Evolutionary conservation across 345 rosid species (phyloP).

Genomic region (Boechera retrofracta): DNA sequence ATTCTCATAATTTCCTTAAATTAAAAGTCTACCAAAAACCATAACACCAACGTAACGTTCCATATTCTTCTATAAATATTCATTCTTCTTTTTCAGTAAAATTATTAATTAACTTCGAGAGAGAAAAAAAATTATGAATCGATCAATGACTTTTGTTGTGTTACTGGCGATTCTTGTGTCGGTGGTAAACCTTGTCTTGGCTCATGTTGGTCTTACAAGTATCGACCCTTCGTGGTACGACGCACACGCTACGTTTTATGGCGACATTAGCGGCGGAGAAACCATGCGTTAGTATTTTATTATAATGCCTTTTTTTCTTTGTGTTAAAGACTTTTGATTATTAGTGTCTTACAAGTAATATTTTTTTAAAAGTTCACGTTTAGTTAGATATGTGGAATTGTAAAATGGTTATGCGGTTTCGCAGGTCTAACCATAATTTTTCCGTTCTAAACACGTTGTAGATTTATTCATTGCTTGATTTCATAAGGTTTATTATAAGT

Average conservation of each 20-base stretch:
- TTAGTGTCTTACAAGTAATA: neutral
- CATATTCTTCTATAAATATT: slow-evolving; percentile 32
- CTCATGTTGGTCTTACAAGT: neutral
- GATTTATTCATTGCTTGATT: neutral
- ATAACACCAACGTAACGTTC: neutral
- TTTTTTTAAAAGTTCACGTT: neutral
- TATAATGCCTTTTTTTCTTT: neutral
- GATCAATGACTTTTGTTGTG: slow-evolving; percentile 9
- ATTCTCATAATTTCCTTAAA: slow-evolving; percentile 6
- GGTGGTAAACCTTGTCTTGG: neutral
- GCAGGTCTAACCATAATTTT: too few relatives aligned
- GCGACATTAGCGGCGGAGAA: slow-evolving; percentile 39
- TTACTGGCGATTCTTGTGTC: slow-evolving; percentile 18
- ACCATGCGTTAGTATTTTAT: slow-evolving; percentile 45
- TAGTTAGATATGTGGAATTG: neutral
- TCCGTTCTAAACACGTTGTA: too few relatives aligned
- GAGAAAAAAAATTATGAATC: slow-evolving; percentile 9
- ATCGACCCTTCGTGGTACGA: slow-evolving; percentile 28
- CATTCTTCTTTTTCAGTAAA: neutral
- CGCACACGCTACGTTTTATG: slow-evolving; percentile 47
- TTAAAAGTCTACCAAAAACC: neutral
- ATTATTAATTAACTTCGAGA: neutral
- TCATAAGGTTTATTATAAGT: neutral
- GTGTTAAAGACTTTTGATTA: neutral
- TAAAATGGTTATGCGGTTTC: neutral